Percentiles rank a stretch among this genome's conserved stretches.
phyloP scores from a whole-genome alignment of 345 rosid genomes.

The Eucalyptus cloeziana region DNA sequence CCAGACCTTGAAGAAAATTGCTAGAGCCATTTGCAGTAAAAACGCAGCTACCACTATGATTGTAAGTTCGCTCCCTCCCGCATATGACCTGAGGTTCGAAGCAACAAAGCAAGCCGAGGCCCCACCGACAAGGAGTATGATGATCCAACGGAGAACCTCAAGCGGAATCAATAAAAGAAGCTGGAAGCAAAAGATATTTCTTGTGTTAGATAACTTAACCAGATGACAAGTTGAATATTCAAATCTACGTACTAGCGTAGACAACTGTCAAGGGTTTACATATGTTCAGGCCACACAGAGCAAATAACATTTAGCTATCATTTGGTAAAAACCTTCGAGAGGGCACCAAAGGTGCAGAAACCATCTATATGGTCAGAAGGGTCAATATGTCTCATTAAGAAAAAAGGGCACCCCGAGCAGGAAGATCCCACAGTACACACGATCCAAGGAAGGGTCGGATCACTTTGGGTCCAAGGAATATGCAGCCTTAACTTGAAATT shows the following conservation, averaged over 20 bases:
- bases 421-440: neutral
- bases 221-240: neutral
- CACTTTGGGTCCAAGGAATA: neutral
- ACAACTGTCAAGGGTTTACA: neutral
- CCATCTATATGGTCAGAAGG: neutral
- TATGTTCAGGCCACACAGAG: neutral
- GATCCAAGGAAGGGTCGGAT: neutral
- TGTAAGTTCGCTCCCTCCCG: slow-evolving; percentile 35
- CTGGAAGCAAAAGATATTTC: slow-evolving; percentile 24
- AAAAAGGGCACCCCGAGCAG: neutral
- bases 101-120: slow-evolving; percentile 72
- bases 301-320: neutral
- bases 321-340: neutral
- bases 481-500: neutral
- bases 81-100: slow-evolving; percentile 46
- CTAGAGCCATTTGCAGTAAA: slow-evolving; percentile 66
- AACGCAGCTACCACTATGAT: slow-evolving; percentile 51
- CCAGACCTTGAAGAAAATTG: slow-evolving; percentile 89
- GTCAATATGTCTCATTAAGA: neutral
- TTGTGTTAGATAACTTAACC: neutral
- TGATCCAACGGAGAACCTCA: slow-evolving; percentile 77
- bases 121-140: slow-evolving; percentile 55
- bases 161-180: slow-evolving; percentile 69
- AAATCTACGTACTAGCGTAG: neutral
- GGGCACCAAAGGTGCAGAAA: neutral